A percentile compares a stretch with the other conserved stretches of the same genome.
Conservation (phyloP, 2,329 filamentous ascomycete genomes). For the Magnaporthiopsis incrustans region DNA sequence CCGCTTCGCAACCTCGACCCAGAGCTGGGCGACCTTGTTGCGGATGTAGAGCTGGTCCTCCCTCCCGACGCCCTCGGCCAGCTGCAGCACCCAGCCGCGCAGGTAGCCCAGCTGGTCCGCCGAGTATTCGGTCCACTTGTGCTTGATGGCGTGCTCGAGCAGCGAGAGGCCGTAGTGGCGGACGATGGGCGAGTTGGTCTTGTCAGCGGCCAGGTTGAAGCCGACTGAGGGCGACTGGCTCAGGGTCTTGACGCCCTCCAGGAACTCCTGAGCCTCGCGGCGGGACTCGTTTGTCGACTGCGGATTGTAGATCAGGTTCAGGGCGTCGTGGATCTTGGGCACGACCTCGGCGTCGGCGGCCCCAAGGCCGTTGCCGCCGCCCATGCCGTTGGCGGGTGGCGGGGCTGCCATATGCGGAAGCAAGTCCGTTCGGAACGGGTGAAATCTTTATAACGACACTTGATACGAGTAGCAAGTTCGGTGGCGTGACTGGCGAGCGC, state of each 20-base stretch:
- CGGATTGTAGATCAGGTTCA: constrained; percentile 80
- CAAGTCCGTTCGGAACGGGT: neutral
- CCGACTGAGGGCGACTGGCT: constrained; percentile 77
- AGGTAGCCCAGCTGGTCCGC: constrained; percentile 60
- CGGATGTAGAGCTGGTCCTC: constrained; percentile 75
- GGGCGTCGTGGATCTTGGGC: constrained; percentile 69
- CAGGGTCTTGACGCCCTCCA: constrained; percentile 77
- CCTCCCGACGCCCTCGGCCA: constrained; percentile 62
- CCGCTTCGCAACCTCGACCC: constrained; percentile 90
- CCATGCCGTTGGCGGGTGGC: constrained; percentile 1
- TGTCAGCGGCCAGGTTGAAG: constrained; percentile 71
- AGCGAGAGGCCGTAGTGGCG: constrained; percentile 91
- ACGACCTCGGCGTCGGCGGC: constrained; percentile 29
- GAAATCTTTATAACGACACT: neutral
- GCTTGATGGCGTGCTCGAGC: constrained; percentile 81
- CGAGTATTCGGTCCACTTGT: constrained; percentile 70
- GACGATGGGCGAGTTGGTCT: constrained; percentile 67
- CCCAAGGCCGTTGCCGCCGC: neutral
- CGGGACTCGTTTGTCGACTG: constrained; percentile 74
- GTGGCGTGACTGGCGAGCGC: too few relatives aligned
- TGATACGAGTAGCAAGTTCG: neutral
- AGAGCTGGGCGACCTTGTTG: constrained; percentile 90
- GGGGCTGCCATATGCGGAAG: neutral
- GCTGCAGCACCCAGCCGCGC: constrained; percentile 67
- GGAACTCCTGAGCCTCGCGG: constrained; percentile 72